Evolutionary conservation across 1,284 basidiomycete genomes (phyloP).

Genomic region (Puccinia horiana): DNA sequence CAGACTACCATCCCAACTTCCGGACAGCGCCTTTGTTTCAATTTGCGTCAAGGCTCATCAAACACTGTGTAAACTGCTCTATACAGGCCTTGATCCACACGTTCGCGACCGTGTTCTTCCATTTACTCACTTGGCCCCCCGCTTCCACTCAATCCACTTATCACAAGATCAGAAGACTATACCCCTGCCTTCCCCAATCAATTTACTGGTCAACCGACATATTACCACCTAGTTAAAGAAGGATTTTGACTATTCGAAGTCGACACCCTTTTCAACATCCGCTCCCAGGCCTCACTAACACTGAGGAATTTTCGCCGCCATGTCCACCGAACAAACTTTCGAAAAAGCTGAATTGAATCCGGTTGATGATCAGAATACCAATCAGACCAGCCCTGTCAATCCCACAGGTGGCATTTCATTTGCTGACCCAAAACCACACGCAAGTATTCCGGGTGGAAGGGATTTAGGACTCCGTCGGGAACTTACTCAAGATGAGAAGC

Average conservation of each 20-base stretch:
- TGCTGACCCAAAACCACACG: constrained; percentile 34
- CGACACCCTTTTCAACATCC: neutral
- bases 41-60: neutral
- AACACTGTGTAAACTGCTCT: neutral
- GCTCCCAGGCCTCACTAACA: neutral
- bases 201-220: neutral
- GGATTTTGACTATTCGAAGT: neutral
- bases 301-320: neutral
- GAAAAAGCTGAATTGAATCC: neutral
- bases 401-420: constrained; percentile 42
- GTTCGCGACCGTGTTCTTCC: neutral
- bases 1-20: neutral
- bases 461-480: constrained; percentile 65
- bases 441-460: neutral
- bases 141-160: neutral
- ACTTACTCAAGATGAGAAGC: constrained; percentile 68
- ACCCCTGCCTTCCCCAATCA: neutral
- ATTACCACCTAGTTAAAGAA: neutral
- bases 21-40: neutral
- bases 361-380: neutral
- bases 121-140: neutral
- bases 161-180: neutral
- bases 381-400: neutral
- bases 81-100: neutral
- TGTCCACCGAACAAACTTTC: neutral